Evolutionary conservation across 495 filamentous ascomycete genomes (phyloP).

Genomic region (Neurospora discreta): DNA sequence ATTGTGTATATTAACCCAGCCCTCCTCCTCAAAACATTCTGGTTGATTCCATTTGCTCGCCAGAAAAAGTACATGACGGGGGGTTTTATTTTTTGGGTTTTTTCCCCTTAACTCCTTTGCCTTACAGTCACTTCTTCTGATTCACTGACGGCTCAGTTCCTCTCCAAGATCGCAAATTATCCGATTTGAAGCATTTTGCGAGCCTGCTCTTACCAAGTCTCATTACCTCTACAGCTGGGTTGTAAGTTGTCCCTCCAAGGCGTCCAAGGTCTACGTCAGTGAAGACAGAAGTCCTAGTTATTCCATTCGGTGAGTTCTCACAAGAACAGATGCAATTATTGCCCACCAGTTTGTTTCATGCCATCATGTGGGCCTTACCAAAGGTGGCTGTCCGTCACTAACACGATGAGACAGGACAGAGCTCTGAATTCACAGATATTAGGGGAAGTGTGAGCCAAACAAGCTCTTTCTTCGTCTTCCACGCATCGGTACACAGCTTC

Average conservation of each 20-base stretch:
- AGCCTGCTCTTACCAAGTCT: not conserved
- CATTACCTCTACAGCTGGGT: not conserved
- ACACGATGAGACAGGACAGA: not conserved
- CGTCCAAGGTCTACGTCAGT: not conserved
- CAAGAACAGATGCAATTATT: not conserved
- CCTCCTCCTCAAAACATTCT: not conserved
- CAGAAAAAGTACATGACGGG: not conserved
- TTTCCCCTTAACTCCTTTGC: not conserved
- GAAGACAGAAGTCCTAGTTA: not conserved
- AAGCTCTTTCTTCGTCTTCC: not conserved
- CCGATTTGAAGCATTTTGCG: not conserved
- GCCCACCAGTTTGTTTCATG: not conserved
- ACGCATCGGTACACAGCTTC: not conserved
- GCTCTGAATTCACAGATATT: not conserved
- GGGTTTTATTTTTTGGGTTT: too few species aligned
- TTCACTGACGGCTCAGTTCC: not conserved
- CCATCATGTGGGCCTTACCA: not conserved
- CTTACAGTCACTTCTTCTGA: not conserved
- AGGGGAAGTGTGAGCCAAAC: not conserved
- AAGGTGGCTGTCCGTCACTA: not conserved
- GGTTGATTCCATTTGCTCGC: not conserved
- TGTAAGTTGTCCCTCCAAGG: not conserved
- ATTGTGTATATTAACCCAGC: not conserved
- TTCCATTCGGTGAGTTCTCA: not conserved
- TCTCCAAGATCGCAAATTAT: not conserved